Base-by-base conservation (phyloP, 2,329 filamentous ascomycete species). In the Verticillium dahliae region DNA sequence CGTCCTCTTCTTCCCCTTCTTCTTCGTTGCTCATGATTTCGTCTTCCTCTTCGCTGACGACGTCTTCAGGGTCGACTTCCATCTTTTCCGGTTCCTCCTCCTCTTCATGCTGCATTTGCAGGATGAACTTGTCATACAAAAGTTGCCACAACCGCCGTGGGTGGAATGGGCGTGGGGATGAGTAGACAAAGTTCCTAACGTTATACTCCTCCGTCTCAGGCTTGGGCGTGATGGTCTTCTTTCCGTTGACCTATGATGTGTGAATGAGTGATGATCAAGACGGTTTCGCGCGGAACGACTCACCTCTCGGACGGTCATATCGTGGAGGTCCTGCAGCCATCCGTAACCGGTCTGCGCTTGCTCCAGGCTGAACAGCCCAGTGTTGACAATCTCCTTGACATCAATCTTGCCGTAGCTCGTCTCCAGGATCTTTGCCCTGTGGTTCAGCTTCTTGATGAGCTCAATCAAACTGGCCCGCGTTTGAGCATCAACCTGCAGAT, bases 131-230 rank as follows among this genome's bases (percentile, higher is more conserved):
- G 63, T 82, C 75, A 37, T 79, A 75, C 1, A 83, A 63, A 22
- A 80, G 68, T 0, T 72, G 69, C 73, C 76, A 83, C 0, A 84
- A 73, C 0, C 80, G 70, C 1, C 70, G 70, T 0, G 81, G 81
- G 50, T 83, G 78, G 60, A 84, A 82, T 0, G 85, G 85, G 0
- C 82, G 76, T 7, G 83, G 78, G 0, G 85, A 82, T 1, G 80
- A 78, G 70, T 91, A 91, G 13, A 91, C 85, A 66, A 90, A 90
- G 69, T 85, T 91, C 39, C 85, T 82, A 11, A 91, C 87, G 7
- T 86, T 87, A 68, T 90, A 90, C 78, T 90, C 88, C 60, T 90
- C 79, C 0, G 87, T 90, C 74, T 91, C 88, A 0, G 88, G 89
- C 69, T 85, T 90, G 0, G 87, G 87, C 0, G 85, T 86, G 58